Evolutionary conservation across 495 filamentous ascomycete genomes (phyloP), one percentile per base, ranked within the genome.

Genomic region (Daldinia grandis): DNA sequence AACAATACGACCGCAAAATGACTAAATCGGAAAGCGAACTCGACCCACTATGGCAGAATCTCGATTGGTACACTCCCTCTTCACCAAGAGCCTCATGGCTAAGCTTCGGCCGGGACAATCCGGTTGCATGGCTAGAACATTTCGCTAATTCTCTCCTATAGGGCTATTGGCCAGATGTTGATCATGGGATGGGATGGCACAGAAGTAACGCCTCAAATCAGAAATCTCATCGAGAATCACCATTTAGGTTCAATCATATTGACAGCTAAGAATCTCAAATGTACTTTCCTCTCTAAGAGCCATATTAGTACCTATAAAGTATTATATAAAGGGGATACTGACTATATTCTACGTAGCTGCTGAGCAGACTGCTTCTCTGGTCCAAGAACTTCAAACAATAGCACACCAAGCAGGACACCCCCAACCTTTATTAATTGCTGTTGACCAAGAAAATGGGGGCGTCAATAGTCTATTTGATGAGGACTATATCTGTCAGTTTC

Each of bases 161-260:
- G 83, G 82, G 84, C 86, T 59, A 92, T 94, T 85, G 93, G 93
- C 61, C 93, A 97, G 85, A 88, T 96, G 80, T 90, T 97, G 81
- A 95, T 96, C 86, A 95, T 96, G 92, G 93, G 93, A 77, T 97
- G 94, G 83, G 93, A 97, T 85, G 93, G 93, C 63, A 94, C 93
- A 50, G 87, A 91, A 72, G 90, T 96, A 63, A 95, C 91, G 27
- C 90, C 91, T 53, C 91, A 94, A 79, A 95, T 97, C 72, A 89
- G 89, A 72, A 87, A 87, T 38, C 87, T 97, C 66, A 96, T 97
- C 72, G 88, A 93, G 76, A 85, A 95, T 66, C 91, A 96, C 72
- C 90, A 97, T 72, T 75, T 97, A 10, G 93, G 91, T 17, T 90
- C 89, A n/a, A 88, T 97, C 66, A 82, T 97, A 49, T 81, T 97